These are phyloP conservation scores for Tetrahymena elliotti DNA, from an alignment of 73 alveolate species.

Conservation along the genomic window DNA sequence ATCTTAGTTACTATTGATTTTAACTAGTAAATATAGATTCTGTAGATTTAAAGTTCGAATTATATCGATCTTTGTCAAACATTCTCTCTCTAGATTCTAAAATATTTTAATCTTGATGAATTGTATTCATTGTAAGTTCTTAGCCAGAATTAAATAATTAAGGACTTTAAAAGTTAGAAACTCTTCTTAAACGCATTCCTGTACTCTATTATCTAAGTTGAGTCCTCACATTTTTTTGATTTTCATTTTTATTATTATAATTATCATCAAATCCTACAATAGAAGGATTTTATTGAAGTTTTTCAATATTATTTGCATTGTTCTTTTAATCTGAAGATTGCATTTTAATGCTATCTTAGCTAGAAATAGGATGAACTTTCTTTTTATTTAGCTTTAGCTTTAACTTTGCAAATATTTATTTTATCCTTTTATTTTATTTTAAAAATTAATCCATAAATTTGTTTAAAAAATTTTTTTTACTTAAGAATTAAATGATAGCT, in stretches of 20 bases:
- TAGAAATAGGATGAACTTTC: not conserved
- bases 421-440: not conserved
- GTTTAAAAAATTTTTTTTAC: not conserved
- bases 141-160: not conserved
- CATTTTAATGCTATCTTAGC: not conserved
- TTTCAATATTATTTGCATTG: not conserved
- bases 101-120: not conserved
- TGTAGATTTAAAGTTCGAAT: not conserved
- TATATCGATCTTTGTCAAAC: not conserved
- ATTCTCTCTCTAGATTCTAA: not conserved
- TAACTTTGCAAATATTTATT: too few species aligned
- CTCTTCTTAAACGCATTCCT: not conserved
- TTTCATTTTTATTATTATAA: too few species aligned
- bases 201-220: not conserved
- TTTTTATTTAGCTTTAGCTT: too few species aligned
- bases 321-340: not conserved
- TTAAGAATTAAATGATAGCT: not conserved
- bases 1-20: too few species aligned
- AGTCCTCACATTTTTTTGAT: not conserved
- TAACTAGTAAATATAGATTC: not conserved
- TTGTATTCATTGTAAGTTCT: not conserved
- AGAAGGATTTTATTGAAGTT: not conserved
- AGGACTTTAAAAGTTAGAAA: not conserved
- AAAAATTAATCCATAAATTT: too few species aligned
- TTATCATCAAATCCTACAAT: not conserved